These are phyloP conservation scores for Annulohypoxylon stygium DNA, from an alignment of 495 filamentous ascomycete genomes.

Conservation along the genomic window DNA sequence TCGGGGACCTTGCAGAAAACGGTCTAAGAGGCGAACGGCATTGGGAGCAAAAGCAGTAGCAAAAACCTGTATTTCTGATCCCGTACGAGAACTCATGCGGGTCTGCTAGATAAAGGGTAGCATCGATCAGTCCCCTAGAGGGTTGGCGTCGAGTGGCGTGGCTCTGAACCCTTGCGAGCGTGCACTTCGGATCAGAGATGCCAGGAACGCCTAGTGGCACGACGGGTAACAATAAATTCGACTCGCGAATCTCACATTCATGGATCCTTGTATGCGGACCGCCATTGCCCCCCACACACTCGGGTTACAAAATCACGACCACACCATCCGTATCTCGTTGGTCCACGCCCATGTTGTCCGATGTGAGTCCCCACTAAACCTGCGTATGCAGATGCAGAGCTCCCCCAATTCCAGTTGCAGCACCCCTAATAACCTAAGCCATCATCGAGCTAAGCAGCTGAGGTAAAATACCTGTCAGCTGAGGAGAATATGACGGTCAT, in stretches of 20 bases:
- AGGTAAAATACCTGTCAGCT: not conserved
- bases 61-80: conserved; percentile 42
- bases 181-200: conserved; percentile 30
- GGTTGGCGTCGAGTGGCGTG: conserved; percentile 28
- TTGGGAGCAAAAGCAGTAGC: conserved; percentile 16
- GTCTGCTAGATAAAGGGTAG: conserved; percentile 44
- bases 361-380: conserved; percentile 34
- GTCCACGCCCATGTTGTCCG: conserved; percentile 22
- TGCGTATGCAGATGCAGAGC: conserved; percentile 39
- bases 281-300: conserved; percentile 39
- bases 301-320: conserved; percentile 32
- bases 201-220: conserved; percentile 35
- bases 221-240: conserved; percentile 21
- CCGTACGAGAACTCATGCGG: conserved; percentile 41
- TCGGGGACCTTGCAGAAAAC: conserved; percentile 47
- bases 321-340: conserved; percentile 16
- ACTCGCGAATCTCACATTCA: conserved; percentile 38
- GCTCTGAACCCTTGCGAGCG: conserved; percentile 18
- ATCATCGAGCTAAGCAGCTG: not conserved
- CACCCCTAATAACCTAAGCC: conserved; percentile 8
- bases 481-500: not conserved
- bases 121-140: conserved; percentile 35
- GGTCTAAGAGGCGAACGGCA: conserved; percentile 42
- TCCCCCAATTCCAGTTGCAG: conserved; percentile 25
- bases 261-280: conserved; percentile 5